Base-by-base conservation (phyloP, 805 yeast species). In the Schizosaccharomyces lindneri region DNA sequence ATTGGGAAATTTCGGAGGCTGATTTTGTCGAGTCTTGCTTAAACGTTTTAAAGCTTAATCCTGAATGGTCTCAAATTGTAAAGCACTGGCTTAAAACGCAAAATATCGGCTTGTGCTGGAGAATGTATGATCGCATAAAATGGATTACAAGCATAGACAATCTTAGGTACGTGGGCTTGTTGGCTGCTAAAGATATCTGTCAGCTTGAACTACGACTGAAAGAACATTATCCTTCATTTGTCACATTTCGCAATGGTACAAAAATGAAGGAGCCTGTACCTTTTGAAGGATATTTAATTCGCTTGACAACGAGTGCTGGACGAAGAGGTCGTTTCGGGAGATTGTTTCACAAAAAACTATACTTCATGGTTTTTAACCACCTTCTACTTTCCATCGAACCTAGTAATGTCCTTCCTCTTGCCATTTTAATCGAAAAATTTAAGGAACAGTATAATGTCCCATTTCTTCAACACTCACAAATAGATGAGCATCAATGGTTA, bases 221-320 rank as follows among this genome's bases (percentile, higher is more conserved):
- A 66, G 65, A 46, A 15, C 68, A 71, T 13, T 68, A 68, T 51
- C 67, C 73, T 2, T 65, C 66, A 6, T 61, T 62, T 11, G 67
- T 72, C 6, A 61, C 61, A 17, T 61, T 63, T 5, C 61, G 64
- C 3, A 6, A 19, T 19, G 63, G 65, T 4, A n/a, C 59, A 15
- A 60, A 61, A 9, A 7, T 75, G 21, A 60, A 65, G 0, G 95
- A 84, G 67, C 96, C 96, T 0, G 61, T 72, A 0, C 82, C 95
- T 0, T 70, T 87, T 9, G 97, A 90, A 71, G 97, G 97, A 0
- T 88, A 85, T 68, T 69, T 89, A 24, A 72, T 79, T 2, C 75
- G 82, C 60, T 68, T 83, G 39, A 76, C 82, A 0, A 75, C 79
- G 55, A 74, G 78, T 63, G 68, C 70, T 5, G 87, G 87, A 0